A percentile compares a stretch with the other conserved stretches of the same genome.
These are phyloP conservation scores for Pestalotiopsis fici DNA, from an alignment of 2,329 filamentous ascomycete genomes.

Conservation along the genomic window DNA sequence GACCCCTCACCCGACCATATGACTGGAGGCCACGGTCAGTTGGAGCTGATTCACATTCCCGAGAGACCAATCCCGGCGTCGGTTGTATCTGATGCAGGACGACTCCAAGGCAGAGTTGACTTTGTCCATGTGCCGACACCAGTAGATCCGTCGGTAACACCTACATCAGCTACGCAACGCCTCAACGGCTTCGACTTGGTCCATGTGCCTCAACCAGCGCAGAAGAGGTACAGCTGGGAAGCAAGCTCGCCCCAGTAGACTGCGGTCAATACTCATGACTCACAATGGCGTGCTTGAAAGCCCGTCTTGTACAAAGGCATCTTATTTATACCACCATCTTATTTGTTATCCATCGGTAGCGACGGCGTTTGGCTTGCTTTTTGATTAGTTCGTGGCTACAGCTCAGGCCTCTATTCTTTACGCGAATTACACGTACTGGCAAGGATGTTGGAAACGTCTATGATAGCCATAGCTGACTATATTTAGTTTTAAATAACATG, in stretches of 20 bases:
- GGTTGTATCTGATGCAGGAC: background rate
- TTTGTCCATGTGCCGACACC: conserved; percentile 11
- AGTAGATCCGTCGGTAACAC: background rate
- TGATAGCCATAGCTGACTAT: too few relatives aligned
- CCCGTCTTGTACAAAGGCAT: background rate
- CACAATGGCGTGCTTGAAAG: background rate
- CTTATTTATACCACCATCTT: background rate
- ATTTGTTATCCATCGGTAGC: background rate
- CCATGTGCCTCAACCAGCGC: conserved; percentile 31
- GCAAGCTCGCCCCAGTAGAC: conserved; percentile 4
- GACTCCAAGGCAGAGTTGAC: conserved; percentile 3
- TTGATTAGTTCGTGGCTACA: background rate
- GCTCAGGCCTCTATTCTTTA: too few relatives aligned
- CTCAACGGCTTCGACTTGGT: conserved; percentile 30
- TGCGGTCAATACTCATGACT: too few relatives aligned
- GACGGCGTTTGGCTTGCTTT: background rate
- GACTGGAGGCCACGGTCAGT: conserved; percentile 3
- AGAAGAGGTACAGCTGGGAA: conserved; percentile 34
- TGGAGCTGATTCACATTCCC: conserved; percentile 11
- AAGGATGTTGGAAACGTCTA: too few relatives aligned
- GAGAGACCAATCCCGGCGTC: background rate
- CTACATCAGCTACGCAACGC: conserved; percentile 12
- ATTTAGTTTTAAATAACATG: too few relatives aligned
- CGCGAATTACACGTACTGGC: too few relatives aligned
- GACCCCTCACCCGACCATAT: background rate